These are phyloP conservation scores for Neoboletus subvelutipes DNA, from an alignment of 768 basidiomycete genomes.

Conservation along the genomic window DNA sequence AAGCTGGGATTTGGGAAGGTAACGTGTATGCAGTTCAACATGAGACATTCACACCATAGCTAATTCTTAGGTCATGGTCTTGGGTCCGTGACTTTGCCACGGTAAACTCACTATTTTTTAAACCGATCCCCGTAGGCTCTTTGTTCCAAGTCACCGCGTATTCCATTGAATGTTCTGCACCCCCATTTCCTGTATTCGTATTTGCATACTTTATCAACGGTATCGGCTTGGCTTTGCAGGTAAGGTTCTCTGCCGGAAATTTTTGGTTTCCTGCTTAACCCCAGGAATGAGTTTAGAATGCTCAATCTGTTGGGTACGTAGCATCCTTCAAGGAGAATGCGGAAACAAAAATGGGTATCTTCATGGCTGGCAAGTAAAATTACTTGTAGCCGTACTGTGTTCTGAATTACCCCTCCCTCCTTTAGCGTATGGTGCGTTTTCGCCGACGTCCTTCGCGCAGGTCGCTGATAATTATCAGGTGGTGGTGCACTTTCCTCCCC, in stretches of 20 bases:
- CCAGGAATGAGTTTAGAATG: slow-evolving; percentile 44
- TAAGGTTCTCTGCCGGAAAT: slow-evolving; percentile 13
- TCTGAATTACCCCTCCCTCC: background rate
- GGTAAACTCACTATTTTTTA: background rate
- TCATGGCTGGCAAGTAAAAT: slow-evolving; percentile 45
- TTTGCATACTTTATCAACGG: slow-evolving; percentile 48
- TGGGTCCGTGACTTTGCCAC: slow-evolving; percentile 27
- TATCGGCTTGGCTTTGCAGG: slow-evolving; percentile 49
- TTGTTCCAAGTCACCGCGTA: slow-evolving; percentile 54
- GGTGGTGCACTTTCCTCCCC: slow-evolving; percentile 52
- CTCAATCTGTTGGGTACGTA: slow-evolving; percentile 71
- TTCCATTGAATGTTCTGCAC: slow-evolving; percentile 50
- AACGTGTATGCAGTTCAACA: background rate
- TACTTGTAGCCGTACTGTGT: background rate
- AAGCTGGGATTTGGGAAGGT: slow-evolving; percentile 45
- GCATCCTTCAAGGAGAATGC: slow-evolving; percentile 56
- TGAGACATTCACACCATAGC: background rate
- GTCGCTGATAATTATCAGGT: slow-evolving; percentile 24
- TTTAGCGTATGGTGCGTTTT: slow-evolving; percentile 14
- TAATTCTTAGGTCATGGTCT: slow-evolving; percentile 37
- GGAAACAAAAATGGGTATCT: slow-evolving; percentile 64
- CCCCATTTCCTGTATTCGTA: slow-evolving; percentile 65
- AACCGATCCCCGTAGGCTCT: slow-evolving; percentile 41
- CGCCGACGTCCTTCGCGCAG: background rate
- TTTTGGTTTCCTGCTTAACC: background rate